Base-by-base conservation (phyloP, 495 filamentous ascomycete genomes). In the Aspergillus steynii region DNA sequence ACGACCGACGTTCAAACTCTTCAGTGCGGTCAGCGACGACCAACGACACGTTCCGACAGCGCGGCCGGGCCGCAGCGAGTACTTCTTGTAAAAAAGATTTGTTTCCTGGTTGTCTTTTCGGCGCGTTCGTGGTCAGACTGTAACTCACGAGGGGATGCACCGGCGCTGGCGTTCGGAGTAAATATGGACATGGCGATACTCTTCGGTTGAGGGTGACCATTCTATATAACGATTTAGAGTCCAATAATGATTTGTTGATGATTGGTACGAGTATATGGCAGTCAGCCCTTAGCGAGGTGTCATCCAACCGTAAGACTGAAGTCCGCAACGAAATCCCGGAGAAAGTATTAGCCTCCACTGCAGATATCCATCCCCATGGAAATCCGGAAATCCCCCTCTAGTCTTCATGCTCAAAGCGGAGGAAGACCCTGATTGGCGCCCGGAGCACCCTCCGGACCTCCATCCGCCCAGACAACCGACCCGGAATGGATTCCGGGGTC, bases 21-120 rank as follows among this genome's bases (percentile, higher is more conserved):
- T 99, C 81, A 88, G 86, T 34, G 95, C 95, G 27, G 94, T 99
- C 32, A 90, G 92, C 14, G 96, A 98, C 65, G 89, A 97, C 63
- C 85, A 93, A 73, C 86, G 95, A 58, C 90, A 94, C 59, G 86
- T 97, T 28, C 95, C 95, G 10, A 83, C 85, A 29, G 89, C 90
- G 28, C 85, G 93, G 58, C 86, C 90, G 37, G 90, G 90, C 12
- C 85, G 92, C 31, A 89, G 88, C 60, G 95, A 99, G 75, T 99
- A 99, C 80, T 99, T 99, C 76, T 77, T 99, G 77, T 99, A 83
- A 87, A 64, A 76, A 28, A 28, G 28, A 34, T 34, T 49, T 73
- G 68, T 54, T 50, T 49, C 60, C 55, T 64, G 58, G 46, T 60
- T 64, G 29, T 57, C 71, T 68, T 68, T 49, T 9, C 26, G 28